Evolutionary conservation across 2,329 filamentous ascomycete genomes (phyloP), one percentile per base, ranked within the genome.

Genomic region (Aspergillus caelatus): DNA sequence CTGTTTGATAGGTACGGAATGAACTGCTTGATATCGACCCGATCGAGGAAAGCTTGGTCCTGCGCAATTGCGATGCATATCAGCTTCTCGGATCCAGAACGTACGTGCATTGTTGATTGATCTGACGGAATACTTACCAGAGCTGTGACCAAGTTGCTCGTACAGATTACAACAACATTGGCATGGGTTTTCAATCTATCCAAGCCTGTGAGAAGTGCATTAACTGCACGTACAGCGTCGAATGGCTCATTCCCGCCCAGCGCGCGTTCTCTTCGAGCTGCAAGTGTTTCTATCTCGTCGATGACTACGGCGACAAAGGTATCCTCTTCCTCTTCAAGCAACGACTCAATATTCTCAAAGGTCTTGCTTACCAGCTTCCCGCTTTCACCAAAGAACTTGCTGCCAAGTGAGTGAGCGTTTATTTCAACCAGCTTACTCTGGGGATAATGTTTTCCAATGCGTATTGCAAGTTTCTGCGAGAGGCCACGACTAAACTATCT

Each of bases 201-300:
- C 19, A 85, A 75, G 0, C 78, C 81, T 11, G 79, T 82, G 0
- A 85, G 77, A 0, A 85, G 72, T 58, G 84, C 80, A 62, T 85
- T 85, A 0, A 83, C 83, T 5, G 82, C 81, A 52, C 82, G 74
- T 64, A 84, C 71, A 1, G 79, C 78, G 66, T 85, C 83, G 16
- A 73, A 75, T 39, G 80, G 81, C 62, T 85, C 82, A 57, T 78
- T 79, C 16, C 76, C 73, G 46, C 58, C 69, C 1, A 76, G 65
- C 2, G 78, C 75, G 52, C 78, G 74, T 61, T 83, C 78, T 39
- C 82, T 77, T 8, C 73, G 78, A 48, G 78, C 74, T n/a, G 82
- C 79, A 21, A 85, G 70, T 3, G 78, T 83, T 64, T 85, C 83
- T 19, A 85, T 77, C 63, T 85, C 83, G 61, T 85, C 83, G 43